Percentiles rank a stretch among this genome's conserved stretches.
Evolutionary conservation across 805 yeast species (phyloP).

Genomic region (Candida hungchunana): DNA sequence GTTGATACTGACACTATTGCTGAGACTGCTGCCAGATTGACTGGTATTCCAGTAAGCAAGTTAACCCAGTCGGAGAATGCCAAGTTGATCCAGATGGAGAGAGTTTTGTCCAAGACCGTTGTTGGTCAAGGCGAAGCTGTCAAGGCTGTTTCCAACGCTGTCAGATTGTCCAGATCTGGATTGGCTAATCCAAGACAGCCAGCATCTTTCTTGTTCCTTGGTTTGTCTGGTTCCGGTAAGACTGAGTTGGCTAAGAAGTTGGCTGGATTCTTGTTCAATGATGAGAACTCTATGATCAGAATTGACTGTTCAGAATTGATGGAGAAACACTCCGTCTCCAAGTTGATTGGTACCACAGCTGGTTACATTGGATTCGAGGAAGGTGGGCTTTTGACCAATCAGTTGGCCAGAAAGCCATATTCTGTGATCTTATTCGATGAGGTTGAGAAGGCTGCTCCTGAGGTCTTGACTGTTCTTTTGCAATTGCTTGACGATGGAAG

Average conservation of each 20-base stretch:
- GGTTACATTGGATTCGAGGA: conserved; percentile 97
- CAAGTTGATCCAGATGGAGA: conserved; percentile 93
- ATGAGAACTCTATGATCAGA: conserved; percentile 94
- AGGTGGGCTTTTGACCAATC: conserved; percentile 95
- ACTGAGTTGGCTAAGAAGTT: conserved; percentile 96
- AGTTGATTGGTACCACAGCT: conserved; percentile 94
- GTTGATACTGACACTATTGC: conserved; percentile 91
- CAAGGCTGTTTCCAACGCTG: conserved; percentile 92
- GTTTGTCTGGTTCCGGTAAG: conserved; percentile 97
- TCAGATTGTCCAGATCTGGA: conserved; percentile 90
- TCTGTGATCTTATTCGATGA: conserved; percentile 96
- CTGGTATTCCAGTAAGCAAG: conserved; percentile 95
- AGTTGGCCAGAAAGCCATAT: conserved; percentile 85
- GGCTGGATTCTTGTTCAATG: conserved; percentile 94
- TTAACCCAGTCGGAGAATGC: conserved; percentile 92
- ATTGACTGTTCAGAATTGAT: conserved; percentile 95
- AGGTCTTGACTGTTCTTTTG: conserved; percentile 84
- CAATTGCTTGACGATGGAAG: conserved; percentile 97
- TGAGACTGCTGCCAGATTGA: conserved; percentile 94
- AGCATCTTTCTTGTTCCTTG: conserved; percentile 90
- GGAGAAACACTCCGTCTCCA: conserved; percentile 94
- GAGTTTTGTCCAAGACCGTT: conserved; percentile 71
- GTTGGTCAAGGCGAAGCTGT: conserved; percentile 97
- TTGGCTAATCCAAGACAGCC: conserved; percentile 96
- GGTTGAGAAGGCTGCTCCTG: conserved; percentile 98